Evolutionary conservation across 768 basidiomycete species (phyloP).

Genomic region (Amanita pallidorosea): DNA sequence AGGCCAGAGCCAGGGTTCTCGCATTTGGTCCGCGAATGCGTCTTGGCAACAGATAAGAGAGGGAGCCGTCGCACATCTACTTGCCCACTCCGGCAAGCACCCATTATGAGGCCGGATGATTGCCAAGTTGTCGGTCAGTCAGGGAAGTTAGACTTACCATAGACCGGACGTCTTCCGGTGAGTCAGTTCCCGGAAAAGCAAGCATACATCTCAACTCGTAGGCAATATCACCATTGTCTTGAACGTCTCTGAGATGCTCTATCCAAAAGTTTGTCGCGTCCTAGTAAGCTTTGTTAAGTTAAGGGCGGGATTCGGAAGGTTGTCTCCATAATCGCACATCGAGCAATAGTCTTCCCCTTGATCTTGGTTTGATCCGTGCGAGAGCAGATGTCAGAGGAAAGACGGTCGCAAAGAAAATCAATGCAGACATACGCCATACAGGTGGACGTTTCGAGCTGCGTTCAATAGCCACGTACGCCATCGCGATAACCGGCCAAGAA

Average conservation of each 20-base stretch:
- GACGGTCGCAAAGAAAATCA: background rate
- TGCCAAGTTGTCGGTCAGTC: too few species aligned
- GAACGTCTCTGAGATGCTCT: background rate
- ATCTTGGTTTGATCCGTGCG: background rate
- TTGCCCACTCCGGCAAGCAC: background rate
- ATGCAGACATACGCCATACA: constrained; percentile 3
- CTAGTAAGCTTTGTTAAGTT: background rate
- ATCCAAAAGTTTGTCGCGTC: background rate
- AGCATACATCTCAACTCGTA: too few species aligned
- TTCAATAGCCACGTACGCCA: background rate
- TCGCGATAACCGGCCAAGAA: background rate
- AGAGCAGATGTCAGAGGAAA: background rate
- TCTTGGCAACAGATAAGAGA: background rate
- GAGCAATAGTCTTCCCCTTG: background rate
- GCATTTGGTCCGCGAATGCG: background rate
- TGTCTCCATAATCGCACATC: background rate
- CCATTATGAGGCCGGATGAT: background rate
- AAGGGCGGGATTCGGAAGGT: background rate
- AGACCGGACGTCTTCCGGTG: too few species aligned
- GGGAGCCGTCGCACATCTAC: background rate
- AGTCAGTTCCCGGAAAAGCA: too few species aligned
- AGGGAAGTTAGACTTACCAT: too few species aligned
- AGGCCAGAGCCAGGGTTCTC: background rate
- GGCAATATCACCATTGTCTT: background rate
- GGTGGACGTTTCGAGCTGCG: background rate